Conservation (phyloP, 768 basidiomycete genomes). For the Trametes gibbosa region DNA sequence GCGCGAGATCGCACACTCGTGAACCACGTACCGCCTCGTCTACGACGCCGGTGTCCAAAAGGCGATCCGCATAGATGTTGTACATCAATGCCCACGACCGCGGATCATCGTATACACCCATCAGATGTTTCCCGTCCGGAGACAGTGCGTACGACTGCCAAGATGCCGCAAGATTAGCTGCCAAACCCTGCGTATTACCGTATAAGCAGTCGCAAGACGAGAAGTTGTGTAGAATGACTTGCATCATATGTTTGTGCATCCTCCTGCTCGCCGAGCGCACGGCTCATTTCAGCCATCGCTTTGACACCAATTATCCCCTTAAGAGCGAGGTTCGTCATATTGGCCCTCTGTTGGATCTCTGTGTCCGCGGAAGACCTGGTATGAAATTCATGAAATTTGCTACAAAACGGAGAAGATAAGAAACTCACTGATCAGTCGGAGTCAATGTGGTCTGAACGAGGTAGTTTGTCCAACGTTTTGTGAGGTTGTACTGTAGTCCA, state of each 20-base stretch:
- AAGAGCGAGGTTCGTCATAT: conserved; percentile 24
- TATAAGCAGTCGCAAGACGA: no score
- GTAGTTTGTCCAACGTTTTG: conserved; percentile 26
- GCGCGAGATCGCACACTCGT: no score
- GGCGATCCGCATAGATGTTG: conserved; percentile 15
- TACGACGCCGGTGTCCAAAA: conserved; percentile 11
- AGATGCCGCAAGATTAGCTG: neutral
- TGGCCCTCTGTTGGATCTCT: conserved; percentile 1
- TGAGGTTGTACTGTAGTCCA: conserved; percentile 25
- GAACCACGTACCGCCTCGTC: neutral
- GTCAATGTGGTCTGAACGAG: conserved; percentile 19
- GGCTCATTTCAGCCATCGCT: conserved; percentile 23
- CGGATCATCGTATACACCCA: conserved; percentile 5
- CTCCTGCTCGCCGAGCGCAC: conserved; percentile 3
- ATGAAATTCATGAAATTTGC: no score
- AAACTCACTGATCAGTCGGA: conserved; percentile 5
- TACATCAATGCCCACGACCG: conserved; percentile 17
- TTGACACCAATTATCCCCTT: conserved; percentile 26
- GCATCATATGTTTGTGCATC: conserved; percentile 17
- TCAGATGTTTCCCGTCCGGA: conserved; percentile 1
- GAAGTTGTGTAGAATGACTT: neutral
- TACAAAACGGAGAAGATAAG: neutral
- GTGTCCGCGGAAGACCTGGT: conserved; percentile 13
- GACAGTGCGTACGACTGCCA: conserved; percentile 11
- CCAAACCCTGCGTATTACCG: neutral